phyloP scores from a whole-genome alignment of 116 monocot genomes.

The Phalaenopsis hybrid region DNA sequence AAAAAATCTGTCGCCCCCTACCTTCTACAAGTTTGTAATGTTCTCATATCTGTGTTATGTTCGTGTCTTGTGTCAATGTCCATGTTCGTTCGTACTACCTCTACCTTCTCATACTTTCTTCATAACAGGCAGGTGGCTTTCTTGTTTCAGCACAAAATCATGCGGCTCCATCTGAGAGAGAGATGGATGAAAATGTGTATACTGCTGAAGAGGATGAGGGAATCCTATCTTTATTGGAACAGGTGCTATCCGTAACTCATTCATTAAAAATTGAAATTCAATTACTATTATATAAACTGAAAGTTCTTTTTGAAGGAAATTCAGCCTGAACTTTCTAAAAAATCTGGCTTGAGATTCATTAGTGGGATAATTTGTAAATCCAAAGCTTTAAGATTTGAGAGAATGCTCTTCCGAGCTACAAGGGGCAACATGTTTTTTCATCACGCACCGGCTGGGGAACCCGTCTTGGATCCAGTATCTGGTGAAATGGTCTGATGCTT shows the following conservation, averaged over 20 bases:
- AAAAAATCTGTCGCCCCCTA: too few species aligned
- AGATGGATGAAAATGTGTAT: conserved; percentile 78
- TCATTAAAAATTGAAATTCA: not conserved
- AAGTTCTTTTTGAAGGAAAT: conserved; percentile 31
- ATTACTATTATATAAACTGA: conserved; percentile 15
- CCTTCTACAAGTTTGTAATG: too few species aligned
- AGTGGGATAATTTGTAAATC: conserved; percentile 92
- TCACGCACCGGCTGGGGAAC: conserved; percentile 86
- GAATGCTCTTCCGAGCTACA: conserved; percentile 98
- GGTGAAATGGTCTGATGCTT: conserved; percentile 67
- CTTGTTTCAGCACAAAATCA: conserved; percentile 75
- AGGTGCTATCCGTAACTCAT: conserved; percentile 20
- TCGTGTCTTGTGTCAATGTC: not conserved
- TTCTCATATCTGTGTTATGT: not conserved
- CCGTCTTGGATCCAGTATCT: conserved; percentile 75
- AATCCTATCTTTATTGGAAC: not conserved
- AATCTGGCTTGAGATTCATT: conserved; percentile 86
- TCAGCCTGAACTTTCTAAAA: conserved; percentile 39
- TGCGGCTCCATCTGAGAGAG: conserved; percentile 59
- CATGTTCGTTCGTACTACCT: not conserved
- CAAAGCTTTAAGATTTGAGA: conserved; percentile 75
- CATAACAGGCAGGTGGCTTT: conserved; percentile 92
- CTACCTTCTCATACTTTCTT: conserved; percentile 25
- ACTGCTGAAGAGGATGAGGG: conserved; percentile 41
- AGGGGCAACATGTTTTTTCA: conserved; percentile 99